Conservation (phyloP, 768 basidiomycete species). For the Leccinellum rugosiceps region DNA sequence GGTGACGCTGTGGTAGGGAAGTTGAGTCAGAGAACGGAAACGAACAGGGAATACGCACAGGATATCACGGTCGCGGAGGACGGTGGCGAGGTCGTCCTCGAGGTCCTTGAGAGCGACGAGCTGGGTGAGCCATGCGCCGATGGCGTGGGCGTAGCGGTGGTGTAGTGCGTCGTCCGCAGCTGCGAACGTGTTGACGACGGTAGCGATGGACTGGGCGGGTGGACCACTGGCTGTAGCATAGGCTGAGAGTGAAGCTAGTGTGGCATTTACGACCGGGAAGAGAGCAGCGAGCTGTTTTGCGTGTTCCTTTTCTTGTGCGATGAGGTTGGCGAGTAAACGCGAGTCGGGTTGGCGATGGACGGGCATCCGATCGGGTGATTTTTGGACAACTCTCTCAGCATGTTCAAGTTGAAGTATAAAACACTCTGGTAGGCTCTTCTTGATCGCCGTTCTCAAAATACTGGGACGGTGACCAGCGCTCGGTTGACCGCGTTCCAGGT, state of each 20-base stretch:
- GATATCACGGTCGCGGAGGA: conserved; percentile 72
- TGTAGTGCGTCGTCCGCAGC: conserved; percentile 65
- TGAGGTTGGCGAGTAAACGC: conserved; percentile 64
- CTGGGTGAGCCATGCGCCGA: conserved; percentile 65
- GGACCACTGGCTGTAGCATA: conserved; percentile 60
- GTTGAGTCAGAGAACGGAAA: neutral
- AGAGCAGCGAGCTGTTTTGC: conserved; percentile 55
- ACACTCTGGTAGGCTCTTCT: too few relatives aligned
- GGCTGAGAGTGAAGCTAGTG: conserved; percentile 64
- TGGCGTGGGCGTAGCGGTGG: conserved; percentile 50
- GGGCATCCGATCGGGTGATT: too few relatives aligned
- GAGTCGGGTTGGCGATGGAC: conserved; percentile 73
- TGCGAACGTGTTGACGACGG: conserved; percentile 55
- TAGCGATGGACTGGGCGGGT: conserved; percentile 19
- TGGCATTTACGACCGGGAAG: conserved; percentile 56
- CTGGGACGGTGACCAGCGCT: too few relatives aligned
- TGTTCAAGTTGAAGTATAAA: too few relatives aligned
- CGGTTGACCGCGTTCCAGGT: too few relatives aligned
- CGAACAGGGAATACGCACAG: conserved; percentile 47
- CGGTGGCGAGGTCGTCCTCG: conserved; percentile 70
- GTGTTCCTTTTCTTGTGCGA: conserved; percentile 70
- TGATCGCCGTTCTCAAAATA: too few relatives aligned
- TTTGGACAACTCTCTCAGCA: too few relatives aligned
- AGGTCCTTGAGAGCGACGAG: conserved; percentile 58
- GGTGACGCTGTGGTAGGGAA: conserved; percentile 50